These are phyloP conservation scores for Coprinopsis sp. DNA, from an alignment of 768 basidiomycete genomes.

Conservation along the genomic window DNA sequence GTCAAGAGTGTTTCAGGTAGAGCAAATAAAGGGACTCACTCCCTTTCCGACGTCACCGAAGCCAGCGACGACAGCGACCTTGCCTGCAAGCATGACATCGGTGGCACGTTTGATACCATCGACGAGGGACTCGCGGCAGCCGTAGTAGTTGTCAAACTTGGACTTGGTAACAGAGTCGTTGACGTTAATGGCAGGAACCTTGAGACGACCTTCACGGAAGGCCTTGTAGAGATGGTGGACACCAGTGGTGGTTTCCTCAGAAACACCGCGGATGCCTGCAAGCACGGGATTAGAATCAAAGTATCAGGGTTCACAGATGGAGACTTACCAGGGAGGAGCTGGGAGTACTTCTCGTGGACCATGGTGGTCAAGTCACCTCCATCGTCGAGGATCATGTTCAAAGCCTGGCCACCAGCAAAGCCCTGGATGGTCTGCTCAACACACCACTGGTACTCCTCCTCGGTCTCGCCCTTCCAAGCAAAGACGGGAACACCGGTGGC, in stretches of 20 bases:
- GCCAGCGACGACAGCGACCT: constrained; percentile 98
- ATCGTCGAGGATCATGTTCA: constrained; percentile 99
- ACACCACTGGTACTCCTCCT: constrained; percentile 98
- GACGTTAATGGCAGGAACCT: constrained; percentile 98
- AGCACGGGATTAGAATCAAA: constrained; percentile 8
- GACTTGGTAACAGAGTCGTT: constrained; percentile 99
- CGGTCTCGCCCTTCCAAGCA: constrained; percentile 99
- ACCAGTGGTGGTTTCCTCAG: constrained; percentile 99
- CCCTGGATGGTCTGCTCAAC: constrained; percentile 90
- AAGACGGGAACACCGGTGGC: constrained; percentile 98
- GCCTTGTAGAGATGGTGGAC: constrained; percentile 99
- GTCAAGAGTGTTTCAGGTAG: neutral
- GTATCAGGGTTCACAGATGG: neutral
- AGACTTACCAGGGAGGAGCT: constrained; percentile 66
- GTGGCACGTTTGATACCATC: constrained; percentile 99
- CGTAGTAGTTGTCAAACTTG: constrained; percentile 99
- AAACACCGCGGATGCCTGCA: constrained; percentile 84
- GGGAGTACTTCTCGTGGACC: constrained; percentile 95
- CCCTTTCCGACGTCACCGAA: constrained; percentile 99
- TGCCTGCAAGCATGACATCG: constrained; percentile 99
- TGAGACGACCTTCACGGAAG: constrained; percentile 92
- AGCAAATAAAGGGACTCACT: constrained; percentile 47
- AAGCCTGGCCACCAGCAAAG: constrained; percentile 77
- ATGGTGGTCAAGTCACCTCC: constrained; percentile 94
- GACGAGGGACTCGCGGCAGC: constrained; percentile 98